These are phyloP conservation scores for Elymus sibiricus DNA, from an alignment of 176 grass and related monocot genomes.

Conservation along the genomic window DNA sequence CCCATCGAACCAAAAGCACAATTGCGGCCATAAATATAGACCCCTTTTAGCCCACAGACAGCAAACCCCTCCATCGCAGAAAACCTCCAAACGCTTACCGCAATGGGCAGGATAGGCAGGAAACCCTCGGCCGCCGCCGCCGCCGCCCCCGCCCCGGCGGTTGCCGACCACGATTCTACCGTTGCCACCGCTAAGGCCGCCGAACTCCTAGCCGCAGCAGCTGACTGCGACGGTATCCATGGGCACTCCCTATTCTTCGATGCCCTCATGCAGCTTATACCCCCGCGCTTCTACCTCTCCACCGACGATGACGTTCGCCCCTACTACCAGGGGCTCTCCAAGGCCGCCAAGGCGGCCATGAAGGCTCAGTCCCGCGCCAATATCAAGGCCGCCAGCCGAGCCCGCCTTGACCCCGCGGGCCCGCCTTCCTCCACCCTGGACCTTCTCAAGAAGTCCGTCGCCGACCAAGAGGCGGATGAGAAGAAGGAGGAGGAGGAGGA, in stretches of 20 bases:
- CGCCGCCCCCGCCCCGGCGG: too few relatives aligned
- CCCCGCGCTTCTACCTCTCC: slow-evolving; percentile 67
- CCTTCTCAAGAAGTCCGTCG: slow-evolving; percentile 59
- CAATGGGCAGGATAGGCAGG: slow-evolving; percentile 40
- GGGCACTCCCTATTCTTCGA: slow-evolving; percentile 73
- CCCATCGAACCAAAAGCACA: not conserved
- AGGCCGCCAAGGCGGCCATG: slow-evolving; percentile 54
- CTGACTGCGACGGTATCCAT: slow-evolving; percentile 20
- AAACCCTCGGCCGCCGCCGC: slow-evolving; percentile 25
- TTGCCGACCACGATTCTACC: not conserved
- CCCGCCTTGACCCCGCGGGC: slow-evolving; percentile 53
- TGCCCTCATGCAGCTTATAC: slow-evolving; percentile 79
- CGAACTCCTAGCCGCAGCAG: slow-evolving; percentile 31
- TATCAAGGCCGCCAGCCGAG: slow-evolving; percentile 56
- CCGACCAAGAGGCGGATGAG: slow-evolving; percentile 21
- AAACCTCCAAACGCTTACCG: slow-evolving; percentile 4
- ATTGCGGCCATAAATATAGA: not conserved
- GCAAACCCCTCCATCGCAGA: not conserved
- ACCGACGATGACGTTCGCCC: slow-evolving; percentile 59
- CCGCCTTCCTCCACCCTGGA: slow-evolving; percentile 68
- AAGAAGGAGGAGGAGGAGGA: too few relatives aligned
- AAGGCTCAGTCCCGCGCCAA: slow-evolving; percentile 75
- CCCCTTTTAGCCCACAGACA: not conserved
- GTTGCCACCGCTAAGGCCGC: slow-evolving; percentile 18
- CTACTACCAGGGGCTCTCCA: slow-evolving; percentile 82